phyloP scores from a whole-genome alignment of 805 yeast genomes.

The Candida caryicola region DNA sequence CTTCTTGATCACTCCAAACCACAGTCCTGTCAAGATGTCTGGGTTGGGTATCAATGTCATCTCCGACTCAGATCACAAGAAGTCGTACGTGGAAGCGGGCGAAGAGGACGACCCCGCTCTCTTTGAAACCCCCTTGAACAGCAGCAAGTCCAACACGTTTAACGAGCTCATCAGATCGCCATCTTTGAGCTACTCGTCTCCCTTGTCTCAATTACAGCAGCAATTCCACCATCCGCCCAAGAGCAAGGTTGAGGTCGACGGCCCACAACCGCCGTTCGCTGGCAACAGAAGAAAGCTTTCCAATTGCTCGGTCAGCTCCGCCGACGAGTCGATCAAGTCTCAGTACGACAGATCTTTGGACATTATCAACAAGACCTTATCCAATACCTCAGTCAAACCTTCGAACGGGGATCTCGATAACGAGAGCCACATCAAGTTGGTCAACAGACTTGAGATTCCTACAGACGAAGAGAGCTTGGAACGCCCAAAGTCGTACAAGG shows the following conservation, averaged over 20 bases:
- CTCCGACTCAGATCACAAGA: conserved; percentile 11
- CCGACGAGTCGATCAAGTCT: conserved; percentile 4
- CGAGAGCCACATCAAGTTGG: conserved; percentile 2
- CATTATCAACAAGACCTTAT: conserved; percentile 12
- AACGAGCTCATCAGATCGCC: conserved; percentile 13
- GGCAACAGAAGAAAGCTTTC: neutral
- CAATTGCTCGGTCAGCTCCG: conserved; percentile 6
- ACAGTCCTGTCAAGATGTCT: conserved; percentile 17
- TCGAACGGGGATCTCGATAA: neutral
- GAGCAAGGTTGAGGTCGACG: neutral
- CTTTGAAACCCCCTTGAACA: conserved; percentile 7
- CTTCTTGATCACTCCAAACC: conserved; percentile 19
- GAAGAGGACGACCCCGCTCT: conserved; percentile 1
- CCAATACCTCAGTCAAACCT: conserved; percentile 9
- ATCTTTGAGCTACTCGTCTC: conserved; percentile 11
- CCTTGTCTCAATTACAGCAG: conserved; percentile 15
- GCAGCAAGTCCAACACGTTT: conserved; percentile 11
- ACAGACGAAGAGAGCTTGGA: neutral
- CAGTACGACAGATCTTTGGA: conserved; percentile 9
- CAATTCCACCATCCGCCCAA: conserved; percentile 9
- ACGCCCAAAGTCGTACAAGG: conserved; percentile 7
- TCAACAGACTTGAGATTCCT: conserved; percentile 1
- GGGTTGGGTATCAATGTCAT: conserved; percentile 35
- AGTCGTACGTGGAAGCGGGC: conserved; percentile 3
- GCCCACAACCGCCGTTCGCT: conserved; percentile 7